These are phyloP conservation scores for Colletotrichum sp. DNA, from an alignment of 2,329 filamentous ascomycete genomes.

Conservation along the genomic window DNA sequence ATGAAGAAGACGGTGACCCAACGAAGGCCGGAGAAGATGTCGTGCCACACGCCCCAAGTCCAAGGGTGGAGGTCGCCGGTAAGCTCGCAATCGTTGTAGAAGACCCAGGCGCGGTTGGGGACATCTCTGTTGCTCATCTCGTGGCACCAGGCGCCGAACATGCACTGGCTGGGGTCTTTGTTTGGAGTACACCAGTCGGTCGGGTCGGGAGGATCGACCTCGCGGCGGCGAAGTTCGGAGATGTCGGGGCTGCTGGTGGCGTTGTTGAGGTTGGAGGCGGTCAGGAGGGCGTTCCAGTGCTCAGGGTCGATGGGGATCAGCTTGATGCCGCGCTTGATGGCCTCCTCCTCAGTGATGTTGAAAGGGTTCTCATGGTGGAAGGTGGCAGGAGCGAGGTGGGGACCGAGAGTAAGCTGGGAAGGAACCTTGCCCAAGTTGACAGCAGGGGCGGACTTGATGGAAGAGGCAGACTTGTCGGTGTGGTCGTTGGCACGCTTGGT, in stretches of 20 bases:
- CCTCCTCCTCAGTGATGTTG: conserved; percentile 9
- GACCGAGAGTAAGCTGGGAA: neutral
- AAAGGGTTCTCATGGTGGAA: conserved; percentile 2
- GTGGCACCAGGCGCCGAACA: conserved; percentile 13
- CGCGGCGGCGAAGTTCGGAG: neutral
- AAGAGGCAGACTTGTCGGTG: neutral
- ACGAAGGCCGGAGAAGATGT: conserved; percentile 2
- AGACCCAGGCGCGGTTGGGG: conserved; percentile 12
- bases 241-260: neutral
- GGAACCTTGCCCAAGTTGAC: neutral
- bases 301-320: conserved; percentile 5
- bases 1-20: conserved; percentile 10
- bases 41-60: neutral
- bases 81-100: conserved; percentile 3
- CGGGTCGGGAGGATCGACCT: neutral
- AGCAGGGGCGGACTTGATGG: neutral
- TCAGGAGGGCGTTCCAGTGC: neutral
- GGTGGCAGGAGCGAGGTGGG: neutral
- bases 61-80: neutral
- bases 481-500: neutral
- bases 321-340: conserved; percentile 2
- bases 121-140: neutral
- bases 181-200: conserved; percentile 13
- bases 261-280: neutral
- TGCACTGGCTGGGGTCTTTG: neutral